phyloP scores from a whole-genome alignment of 1,139 yeast genomes.

The Hansenula sp. region DNA sequence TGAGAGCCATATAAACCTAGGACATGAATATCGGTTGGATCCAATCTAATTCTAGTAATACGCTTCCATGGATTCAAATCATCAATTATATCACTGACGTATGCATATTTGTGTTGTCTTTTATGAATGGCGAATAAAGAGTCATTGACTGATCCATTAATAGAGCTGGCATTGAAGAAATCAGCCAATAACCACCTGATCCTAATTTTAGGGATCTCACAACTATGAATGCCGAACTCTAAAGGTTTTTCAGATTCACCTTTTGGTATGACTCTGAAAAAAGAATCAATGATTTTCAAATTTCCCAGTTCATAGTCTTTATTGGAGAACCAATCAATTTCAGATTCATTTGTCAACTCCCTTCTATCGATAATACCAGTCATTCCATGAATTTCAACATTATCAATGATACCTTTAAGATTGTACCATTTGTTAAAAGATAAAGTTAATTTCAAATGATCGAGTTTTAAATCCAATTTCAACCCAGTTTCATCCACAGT shows the following conservation, averaged over 20 bases:
- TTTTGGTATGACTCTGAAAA: constrained; percentile 39
- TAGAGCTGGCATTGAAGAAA: constrained; percentile 63
- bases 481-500: constrained; percentile 27
- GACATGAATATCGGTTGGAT: constrained; percentile 53
- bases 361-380: constrained; percentile 42
- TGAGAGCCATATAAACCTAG: constrained; percentile 35
- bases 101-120: constrained; percentile 43
- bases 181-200: constrained; percentile 58
- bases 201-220: constrained; percentile 60
- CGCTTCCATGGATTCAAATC: constrained; percentile 43
- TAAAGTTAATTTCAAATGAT: constrained; percentile 53
- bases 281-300: constrained; percentile 54
- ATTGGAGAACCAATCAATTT: constrained; percentile 29
- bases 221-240: constrained; percentile 55
- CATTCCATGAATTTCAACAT: constrained; percentile 59
- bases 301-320: constrained; percentile 44
- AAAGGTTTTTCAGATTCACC: constrained; percentile 31
- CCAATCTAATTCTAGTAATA: constrained; percentile 59
- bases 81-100: constrained; percentile 31
- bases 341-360: constrained; percentile 45
- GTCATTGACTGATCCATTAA: constrained; percentile 70
- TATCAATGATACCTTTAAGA: constrained; percentile 63
- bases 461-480: constrained; percentile 38
- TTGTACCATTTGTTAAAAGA: constrained; percentile 69
- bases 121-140: constrained; percentile 74